phyloP scores from a whole-genome alignment of 2,329 filamentous ascomycete species.

The Ophiostoma triangulosporum region DNA sequence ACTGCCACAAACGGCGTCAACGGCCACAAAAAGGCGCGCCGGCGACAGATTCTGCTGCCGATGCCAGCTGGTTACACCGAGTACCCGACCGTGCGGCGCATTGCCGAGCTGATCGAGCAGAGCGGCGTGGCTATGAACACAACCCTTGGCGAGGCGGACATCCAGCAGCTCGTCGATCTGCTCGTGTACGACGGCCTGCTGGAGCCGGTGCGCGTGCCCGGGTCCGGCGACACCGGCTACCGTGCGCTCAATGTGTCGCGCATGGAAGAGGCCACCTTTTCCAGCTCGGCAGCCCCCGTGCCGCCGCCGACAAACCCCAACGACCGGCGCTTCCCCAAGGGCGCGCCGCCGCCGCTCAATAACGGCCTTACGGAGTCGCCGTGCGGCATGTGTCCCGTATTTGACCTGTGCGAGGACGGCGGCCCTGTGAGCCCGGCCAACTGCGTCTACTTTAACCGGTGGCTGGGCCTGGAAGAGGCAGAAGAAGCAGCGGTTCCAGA shows the following conservation, averaged over 20 bases:
- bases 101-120: conserved; percentile 60
- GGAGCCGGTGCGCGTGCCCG: conserved; percentile 41
- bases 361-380: conserved; percentile 81
- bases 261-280: conserved; percentile 23
- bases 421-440: conserved; percentile 81
- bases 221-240: conserved; percentile 34
- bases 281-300: not conserved
- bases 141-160: conserved; percentile 56
- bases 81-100: conserved; percentile 69
- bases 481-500: conserved; percentile 16
- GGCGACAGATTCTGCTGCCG: conserved; percentile 31
- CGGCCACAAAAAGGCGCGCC: conserved; percentile 13
- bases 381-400: conserved; percentile 85
- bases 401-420: conserved; percentile 80
- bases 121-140: conserved; percentile 60
- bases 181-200: conserved; percentile 79
- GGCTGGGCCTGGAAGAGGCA: conserved; percentile 46
- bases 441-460: conserved; percentile 82
- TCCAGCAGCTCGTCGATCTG: conserved; percentile 76
- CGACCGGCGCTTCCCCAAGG: conserved; percentile 15
- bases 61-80: conserved; percentile 53
- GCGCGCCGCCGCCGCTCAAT: conserved; percentile 28
- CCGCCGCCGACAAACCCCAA: conserved; percentile 13
- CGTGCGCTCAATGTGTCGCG: conserved; percentile 36
- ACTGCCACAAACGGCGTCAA: conserved; percentile 4